phyloP scores from a whole-genome alignment of 2,329 filamentous ascomycete genomes.

The Pleurostoma richardsiae region DNA sequence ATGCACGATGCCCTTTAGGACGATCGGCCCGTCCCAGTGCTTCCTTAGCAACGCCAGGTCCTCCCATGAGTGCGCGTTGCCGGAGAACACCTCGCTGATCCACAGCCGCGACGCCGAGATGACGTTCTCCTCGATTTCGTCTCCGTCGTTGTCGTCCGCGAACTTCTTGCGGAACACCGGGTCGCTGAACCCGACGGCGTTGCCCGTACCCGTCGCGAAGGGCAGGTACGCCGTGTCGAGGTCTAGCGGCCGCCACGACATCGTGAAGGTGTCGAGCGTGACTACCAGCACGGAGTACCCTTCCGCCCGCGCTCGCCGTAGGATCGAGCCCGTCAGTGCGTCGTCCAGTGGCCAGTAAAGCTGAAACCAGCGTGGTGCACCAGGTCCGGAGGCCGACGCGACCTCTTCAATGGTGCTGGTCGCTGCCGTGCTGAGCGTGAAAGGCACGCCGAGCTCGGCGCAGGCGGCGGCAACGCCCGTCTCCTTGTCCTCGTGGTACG shows the following conservation, averaged over 20 bases:
- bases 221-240: constrained; percentile 59
- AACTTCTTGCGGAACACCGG: constrained; percentile 59
- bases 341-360: constrained; percentile 69
- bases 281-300: constrained; percentile 65
- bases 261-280: constrained; percentile 65
- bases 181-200: constrained; percentile 60
- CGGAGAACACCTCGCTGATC: constrained; percentile 46
- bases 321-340: constrained; percentile 58
- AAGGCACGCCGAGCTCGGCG: constrained; percentile 55
- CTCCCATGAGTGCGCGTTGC: constrained; percentile 53
- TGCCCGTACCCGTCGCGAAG: constrained; percentile 54
- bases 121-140: constrained; percentile 40
- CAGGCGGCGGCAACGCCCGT: constrained; percentile 59
- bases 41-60: constrained; percentile 53
- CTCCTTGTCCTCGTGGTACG: constrained; percentile 63
- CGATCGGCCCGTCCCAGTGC: constrained; percentile 60
- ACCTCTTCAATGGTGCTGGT: constrained; percentile 62
- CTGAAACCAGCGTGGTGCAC: constrained; percentile 64
- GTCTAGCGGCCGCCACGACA: constrained; percentile 66
- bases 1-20: constrained; percentile 54
- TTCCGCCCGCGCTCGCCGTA: constrained; percentile 53
- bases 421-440: constrained; percentile 62
- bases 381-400: constrained; percentile 44
- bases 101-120: constrained; percentile 46
- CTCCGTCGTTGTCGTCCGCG: constrained; percentile 39